Conservation (phyloP, 164 flowering plant species). For the Stephania japonica region DNA sequence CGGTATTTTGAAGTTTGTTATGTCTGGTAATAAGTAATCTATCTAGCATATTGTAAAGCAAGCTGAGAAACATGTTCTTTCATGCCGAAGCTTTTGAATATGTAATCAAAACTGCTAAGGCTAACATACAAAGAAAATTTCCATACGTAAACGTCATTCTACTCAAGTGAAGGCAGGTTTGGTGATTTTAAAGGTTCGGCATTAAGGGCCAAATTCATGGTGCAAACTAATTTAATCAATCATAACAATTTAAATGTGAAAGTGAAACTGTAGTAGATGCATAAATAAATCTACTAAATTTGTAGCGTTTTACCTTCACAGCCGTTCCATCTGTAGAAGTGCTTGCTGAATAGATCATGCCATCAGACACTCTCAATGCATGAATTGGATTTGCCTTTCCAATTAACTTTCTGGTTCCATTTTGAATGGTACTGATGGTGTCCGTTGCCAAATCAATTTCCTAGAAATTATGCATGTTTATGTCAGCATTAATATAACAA, state of each 20-base stretch:
- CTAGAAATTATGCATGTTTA: slow-evolving; percentile 25
- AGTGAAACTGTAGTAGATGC: not conserved
- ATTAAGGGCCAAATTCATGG: not conserved
- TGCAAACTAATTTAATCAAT: not conserved
- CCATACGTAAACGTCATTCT: not conserved
- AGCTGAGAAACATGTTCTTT: not conserved
- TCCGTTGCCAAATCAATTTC: slow-evolving; percentile 75
- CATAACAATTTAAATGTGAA: not conserved
- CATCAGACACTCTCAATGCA: slow-evolving; percentile 50
- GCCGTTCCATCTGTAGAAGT: slow-evolving; percentile 58
- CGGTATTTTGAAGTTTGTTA: not conserved
- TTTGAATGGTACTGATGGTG: slow-evolving; percentile 52
- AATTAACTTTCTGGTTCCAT: slow-evolving; percentile 52
- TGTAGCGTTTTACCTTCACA: slow-evolving; percentile 47
- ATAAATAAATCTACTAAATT: not conserved
- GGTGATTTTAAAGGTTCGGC: not conserved
- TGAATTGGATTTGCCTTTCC: slow-evolving; percentile 53
- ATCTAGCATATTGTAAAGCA: not conserved
- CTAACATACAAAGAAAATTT: not conserved
- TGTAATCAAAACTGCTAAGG: not conserved
- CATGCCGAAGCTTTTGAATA: not conserved
- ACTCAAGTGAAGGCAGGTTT: slow-evolving; percentile 1
- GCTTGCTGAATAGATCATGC: slow-evolving; percentile 54
- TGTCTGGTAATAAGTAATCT: not conserved
- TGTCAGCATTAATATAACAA: not conserved